Evolutionary conservation across 495 filamentous ascomycete species (phyloP).

Genomic region (Schizothecium vesticola): DNA sequence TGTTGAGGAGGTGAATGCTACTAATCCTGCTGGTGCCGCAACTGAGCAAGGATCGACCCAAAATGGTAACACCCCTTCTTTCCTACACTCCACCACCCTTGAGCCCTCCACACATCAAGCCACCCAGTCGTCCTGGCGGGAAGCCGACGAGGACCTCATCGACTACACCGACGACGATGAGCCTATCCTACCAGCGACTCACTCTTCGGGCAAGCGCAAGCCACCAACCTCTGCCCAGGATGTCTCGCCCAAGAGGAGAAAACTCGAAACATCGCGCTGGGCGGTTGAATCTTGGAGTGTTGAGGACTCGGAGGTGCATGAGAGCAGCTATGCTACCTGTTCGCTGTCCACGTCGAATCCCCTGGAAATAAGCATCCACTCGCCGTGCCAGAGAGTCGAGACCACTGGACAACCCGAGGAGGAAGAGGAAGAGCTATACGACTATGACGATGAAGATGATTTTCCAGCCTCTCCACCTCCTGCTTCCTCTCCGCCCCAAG

Average conservation of each 20-base stretch:
- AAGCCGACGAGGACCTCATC: conserved; percentile 16
- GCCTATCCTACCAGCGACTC: background rate
- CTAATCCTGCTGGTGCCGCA: background rate
- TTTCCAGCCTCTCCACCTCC: background rate
- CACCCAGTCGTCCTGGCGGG: background rate
- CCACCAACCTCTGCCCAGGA: background rate
- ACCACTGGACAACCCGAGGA: background rate
- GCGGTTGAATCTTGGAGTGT: background rate
- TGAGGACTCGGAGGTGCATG: background rate
- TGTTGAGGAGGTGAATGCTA: background rate
- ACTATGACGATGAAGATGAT: background rate
- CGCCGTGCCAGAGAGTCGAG: background rate
- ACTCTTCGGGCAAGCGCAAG: conserved; percentile 1
- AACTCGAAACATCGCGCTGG: background rate
- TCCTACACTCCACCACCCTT: background rate
- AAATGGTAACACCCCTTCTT: conserved; percentile 20
- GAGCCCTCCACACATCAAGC: background rate
- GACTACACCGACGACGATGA: conserved; percentile 32
- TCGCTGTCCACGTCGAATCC: background rate
- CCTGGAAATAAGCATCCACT: background rate
- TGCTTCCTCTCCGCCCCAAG: background rate
- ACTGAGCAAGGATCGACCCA: conserved; percentile 5
- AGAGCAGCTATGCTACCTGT: background rate
- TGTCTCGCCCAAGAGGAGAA: background rate
- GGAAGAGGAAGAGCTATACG: background rate